A percentile compares a stretch with the other conserved stretches of the same genome.
Conservation (phyloP, 352 stramenopile genomes). For the Thraustochytrium sp. region DNA sequence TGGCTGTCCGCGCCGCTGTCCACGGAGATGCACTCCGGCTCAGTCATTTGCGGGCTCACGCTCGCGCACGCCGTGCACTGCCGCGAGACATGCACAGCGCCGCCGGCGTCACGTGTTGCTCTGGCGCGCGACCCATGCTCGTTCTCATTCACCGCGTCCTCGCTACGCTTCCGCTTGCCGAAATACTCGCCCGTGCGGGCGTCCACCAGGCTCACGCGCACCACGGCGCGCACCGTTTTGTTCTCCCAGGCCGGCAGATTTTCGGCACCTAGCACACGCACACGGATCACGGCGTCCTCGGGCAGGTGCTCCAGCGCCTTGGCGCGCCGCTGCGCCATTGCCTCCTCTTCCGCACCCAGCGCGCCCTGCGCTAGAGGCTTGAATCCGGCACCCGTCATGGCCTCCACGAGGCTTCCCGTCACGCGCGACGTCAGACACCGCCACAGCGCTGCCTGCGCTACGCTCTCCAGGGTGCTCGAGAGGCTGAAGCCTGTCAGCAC, state of each 20-base stretch:
- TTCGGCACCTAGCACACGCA: neutral
- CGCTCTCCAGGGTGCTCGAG: neutral
- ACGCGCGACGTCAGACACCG: neutral
- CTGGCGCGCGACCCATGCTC: neutral
- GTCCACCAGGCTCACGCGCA: conserved; percentile 31
- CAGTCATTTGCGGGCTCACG: neutral
- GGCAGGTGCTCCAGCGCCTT: neutral
- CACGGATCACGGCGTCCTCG: neutral
- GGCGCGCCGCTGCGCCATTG: neutral
- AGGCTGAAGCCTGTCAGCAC: neutral
- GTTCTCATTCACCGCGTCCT: neutral
- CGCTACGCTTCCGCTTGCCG: neutral
- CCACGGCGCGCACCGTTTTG: neutral
- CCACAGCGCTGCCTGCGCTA: neutral
- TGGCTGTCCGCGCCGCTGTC: neutral
- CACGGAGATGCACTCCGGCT: conserved; percentile 1
- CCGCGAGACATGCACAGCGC: neutral
- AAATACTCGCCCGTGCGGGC: neutral
- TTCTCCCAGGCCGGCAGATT: neutral
- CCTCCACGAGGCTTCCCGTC: neutral
- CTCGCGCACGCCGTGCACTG: neutral
- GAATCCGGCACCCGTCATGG: neutral
- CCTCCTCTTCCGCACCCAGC: neutral
- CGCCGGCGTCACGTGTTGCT: neutral
- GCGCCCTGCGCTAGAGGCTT: neutral